These are phyloP conservation scores for Aspergillus latus DNA, from an alignment of 2,329 filamentous ascomycete species.

Conservation along the genomic window DNA sequence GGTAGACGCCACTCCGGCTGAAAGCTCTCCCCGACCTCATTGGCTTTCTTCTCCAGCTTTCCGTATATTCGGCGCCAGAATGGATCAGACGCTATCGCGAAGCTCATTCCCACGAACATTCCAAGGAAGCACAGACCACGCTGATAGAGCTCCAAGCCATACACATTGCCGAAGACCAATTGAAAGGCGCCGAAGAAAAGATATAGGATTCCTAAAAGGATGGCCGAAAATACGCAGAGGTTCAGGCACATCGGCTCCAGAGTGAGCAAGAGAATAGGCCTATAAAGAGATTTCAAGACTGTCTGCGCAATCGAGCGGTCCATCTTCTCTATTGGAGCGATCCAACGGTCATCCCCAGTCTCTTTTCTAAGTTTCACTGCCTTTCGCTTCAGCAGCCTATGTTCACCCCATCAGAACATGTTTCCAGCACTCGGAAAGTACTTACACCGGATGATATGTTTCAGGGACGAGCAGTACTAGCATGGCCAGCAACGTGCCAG, in stretches of 20 bases:
- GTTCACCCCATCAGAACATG: conserved; percentile 31
- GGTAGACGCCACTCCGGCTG: conserved; percentile 88
- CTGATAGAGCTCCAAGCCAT: conserved; percentile 77
- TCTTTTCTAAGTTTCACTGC: conserved; percentile 68
- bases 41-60: conserved; percentile 40
- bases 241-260: conserved; percentile 83
- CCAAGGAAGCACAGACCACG: conserved; percentile 73
- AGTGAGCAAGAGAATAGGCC: conserved; percentile 74
- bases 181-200: conserved; percentile 89
- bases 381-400: conserved; percentile 65
- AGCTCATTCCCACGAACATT: conserved; percentile 49
- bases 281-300: conserved; percentile 57
- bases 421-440: background rate
- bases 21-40: conserved; percentile 47
- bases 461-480: conserved; percentile 78
- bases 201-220: conserved; percentile 84
- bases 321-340: conserved; percentile 72
- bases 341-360: conserved; percentile 75
- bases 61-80: conserved; percentile 48
- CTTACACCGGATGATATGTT: conserved; percentile 68
- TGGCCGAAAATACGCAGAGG: conserved; percentile 77
- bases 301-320: conserved; percentile 66
- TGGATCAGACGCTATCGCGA: conserved; percentile 47
- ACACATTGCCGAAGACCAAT: conserved; percentile 71
- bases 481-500: conserved; percentile 60